Evolutionary conservation across 192 early-diverging fungal genomes (phyloP).

Genomic region (Lobosporangium transversale): DNA sequence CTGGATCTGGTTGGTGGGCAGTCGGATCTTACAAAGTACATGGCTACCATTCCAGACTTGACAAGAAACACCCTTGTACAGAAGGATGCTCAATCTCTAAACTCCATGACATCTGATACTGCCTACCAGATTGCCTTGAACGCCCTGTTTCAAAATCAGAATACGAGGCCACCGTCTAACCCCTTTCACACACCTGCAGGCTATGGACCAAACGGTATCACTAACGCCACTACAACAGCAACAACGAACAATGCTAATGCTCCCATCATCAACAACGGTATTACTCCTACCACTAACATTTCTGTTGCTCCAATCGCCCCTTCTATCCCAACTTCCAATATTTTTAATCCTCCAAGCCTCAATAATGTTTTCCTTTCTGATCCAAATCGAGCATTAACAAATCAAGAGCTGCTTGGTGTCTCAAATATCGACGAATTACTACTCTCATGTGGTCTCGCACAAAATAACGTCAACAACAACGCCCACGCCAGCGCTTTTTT

Average conservation of each 20-base stretch:
- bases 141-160: constrained; percentile 29
- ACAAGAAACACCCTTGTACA: background rate
- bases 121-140: constrained; percentile 44
- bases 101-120: constrained; percentile 11
- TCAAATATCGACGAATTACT: constrained; percentile 40
- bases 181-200: constrained; percentile 25
- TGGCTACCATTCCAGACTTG: constrained; percentile 29
- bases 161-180: background rate
- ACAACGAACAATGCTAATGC: background rate
- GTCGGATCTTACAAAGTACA: constrained; percentile 23
- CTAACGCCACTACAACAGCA: background rate
- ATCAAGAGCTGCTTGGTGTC: constrained; percentile 26
- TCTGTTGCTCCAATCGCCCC: background rate
- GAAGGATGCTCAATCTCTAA: background rate
- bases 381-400: constrained; percentile 20
- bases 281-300: background rate
- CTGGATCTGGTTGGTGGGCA: constrained; percentile 47
- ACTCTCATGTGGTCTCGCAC: constrained; percentile 21
- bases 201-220: background rate
- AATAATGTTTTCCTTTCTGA: constrained; percentile 18
- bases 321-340: background rate
- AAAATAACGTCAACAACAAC: background rate
- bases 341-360: constrained; percentile 16
- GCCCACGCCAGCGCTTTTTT: background rate
- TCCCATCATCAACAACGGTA: constrained; percentile 1